These are phyloP conservation scores for Xylaria castorea DNA, from an alignment of 495 filamentous ascomycete species.

Conservation along the genomic window DNA sequence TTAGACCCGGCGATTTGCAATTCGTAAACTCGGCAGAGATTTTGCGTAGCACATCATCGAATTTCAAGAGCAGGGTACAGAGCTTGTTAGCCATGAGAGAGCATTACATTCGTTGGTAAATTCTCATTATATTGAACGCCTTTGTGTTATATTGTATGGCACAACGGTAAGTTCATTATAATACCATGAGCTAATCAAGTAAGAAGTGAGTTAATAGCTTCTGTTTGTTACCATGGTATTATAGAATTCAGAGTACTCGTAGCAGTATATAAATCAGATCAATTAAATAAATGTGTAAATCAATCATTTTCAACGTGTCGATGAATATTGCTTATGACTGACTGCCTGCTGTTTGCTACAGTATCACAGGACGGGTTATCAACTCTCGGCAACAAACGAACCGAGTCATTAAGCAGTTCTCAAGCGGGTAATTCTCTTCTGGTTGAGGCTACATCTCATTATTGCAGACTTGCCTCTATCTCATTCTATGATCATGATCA, in stretches of 20 bases:
- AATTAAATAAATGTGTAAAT: not conserved
- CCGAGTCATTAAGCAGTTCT: not conserved
- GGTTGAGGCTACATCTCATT: not conserved
- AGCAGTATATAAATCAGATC: not conserved
- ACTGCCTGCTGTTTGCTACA: not conserved
- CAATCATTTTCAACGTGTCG: not conserved
- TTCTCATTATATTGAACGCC: not conserved
- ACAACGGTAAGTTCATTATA: too few relatives aligned
- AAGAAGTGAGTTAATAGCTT: too few relatives aligned
- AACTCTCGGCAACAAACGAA: not conserved
- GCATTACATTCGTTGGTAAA: conserved; percentile 7
- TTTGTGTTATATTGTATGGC: not conserved
- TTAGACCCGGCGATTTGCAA: not conserved
- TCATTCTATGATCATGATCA: not conserved
- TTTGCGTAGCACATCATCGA: not conserved
- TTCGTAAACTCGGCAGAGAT: not conserved
- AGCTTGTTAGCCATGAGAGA: not conserved
- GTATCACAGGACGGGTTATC: not conserved
- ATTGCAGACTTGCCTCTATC: not conserved
- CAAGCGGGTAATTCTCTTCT: not conserved
- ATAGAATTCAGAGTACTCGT: not conserved
- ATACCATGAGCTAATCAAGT: too few relatives aligned
- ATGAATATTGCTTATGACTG: not conserved
- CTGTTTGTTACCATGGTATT: not conserved
- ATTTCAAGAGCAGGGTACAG: not conserved